Percentiles rank a stretch among this genome's conserved stretches.
Evolutionary conservation across 75 land plant genomes (phyloP).

Genomic region (Chamaecyparis obtusa): DNA sequence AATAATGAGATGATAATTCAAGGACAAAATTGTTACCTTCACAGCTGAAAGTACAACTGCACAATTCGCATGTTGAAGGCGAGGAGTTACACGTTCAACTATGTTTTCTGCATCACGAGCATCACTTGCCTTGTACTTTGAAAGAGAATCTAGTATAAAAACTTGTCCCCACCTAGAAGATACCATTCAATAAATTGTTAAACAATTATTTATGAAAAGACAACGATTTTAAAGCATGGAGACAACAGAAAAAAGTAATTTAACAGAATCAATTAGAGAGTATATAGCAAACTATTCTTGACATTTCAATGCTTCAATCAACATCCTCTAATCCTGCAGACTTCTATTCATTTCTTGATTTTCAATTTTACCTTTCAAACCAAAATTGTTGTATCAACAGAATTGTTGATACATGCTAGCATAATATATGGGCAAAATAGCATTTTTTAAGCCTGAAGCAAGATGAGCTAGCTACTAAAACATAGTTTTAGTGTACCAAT

Average conservation of each 20-base stretch:
- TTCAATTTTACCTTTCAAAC: not conserved
- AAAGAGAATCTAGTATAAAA: conserved; percentile 94
- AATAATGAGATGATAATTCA: not conserved
- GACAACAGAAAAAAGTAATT: not conserved
- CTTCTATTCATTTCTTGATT: not conserved
- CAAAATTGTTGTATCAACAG: not conserved
- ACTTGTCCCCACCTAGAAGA: conserved; percentile 98
- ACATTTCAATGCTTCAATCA: not conserved
- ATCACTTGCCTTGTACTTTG: conserved; percentile 97
- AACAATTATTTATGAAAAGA: not conserved
- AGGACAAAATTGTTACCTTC: conserved; percentile 48
- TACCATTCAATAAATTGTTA: not conserved
- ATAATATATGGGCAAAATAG: not conserved
- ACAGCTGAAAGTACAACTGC: conserved; percentile 99
- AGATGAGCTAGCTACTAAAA: not conserved
- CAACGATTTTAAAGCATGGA: not conserved
- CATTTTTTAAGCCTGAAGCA: not conserved
- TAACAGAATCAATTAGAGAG: not conserved
- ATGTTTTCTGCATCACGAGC: conserved; percentile 99
- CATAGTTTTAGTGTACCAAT: not conserved
- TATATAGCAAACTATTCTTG: not conserved
- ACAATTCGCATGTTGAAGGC: conserved; percentile 99
- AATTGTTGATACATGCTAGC: not conserved
- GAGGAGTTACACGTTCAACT: conserved; percentile 97
- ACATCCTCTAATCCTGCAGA: not conserved